Evolutionary conservation across 371 early-diverging fungal genomes (phyloP).

Genomic region (Mortierella sp.): DNA sequence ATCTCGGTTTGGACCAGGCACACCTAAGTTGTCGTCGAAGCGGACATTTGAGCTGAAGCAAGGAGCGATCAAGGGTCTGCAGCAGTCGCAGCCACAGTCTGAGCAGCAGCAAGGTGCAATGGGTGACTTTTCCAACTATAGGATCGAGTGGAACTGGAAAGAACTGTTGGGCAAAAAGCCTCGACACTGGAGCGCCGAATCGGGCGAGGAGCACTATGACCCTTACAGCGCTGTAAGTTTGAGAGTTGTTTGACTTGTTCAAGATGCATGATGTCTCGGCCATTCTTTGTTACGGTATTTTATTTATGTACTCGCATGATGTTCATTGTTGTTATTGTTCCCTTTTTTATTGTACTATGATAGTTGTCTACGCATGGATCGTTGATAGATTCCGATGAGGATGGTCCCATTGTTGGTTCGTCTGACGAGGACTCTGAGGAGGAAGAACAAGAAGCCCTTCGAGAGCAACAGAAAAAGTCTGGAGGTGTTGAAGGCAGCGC

Average conservation of each 20-base stretch:
- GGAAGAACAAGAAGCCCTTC: slow-evolving; percentile 27
- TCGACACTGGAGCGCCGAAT: slow-evolving; percentile 53
- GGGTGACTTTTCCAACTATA: slow-evolving; percentile 52
- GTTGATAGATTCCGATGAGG: slow-evolving; percentile 47
- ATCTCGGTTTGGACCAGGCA: slow-evolving; percentile 41
- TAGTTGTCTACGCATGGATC: slow-evolving; percentile 57
- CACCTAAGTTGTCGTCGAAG: slow-evolving; percentile 36
- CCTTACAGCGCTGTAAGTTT: slow-evolving; percentile 56
- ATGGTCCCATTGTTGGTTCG: slow-evolving; percentile 31
- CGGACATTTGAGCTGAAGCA: slow-evolving; percentile 26
- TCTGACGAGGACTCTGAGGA: slow-evolving; percentile 32
- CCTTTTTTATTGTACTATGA: not conserved
- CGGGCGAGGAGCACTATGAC: slow-evolving; percentile 50
- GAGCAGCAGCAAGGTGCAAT: slow-evolving; percentile 27
- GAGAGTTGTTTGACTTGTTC: not conserved
- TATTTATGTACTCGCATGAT: no score
- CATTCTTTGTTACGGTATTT: not conserved
- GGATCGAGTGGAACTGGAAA: slow-evolving; percentile 58
- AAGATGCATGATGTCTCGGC: not conserved
- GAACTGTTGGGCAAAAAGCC: slow-evolving; percentile 56
- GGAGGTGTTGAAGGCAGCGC: slow-evolving; percentile 7
- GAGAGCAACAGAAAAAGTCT: slow-evolving; percentile 10
- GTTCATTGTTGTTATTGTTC: not conserved
- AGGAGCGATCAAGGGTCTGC: not conserved
- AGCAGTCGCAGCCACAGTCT: not conserved